A percentile compares a stretch with the other conserved stretches of the same genome.
Evolutionary conservation across 2,329 filamentous ascomycete species (phyloP).

Genomic region (Mycosphaerella sp.): DNA sequence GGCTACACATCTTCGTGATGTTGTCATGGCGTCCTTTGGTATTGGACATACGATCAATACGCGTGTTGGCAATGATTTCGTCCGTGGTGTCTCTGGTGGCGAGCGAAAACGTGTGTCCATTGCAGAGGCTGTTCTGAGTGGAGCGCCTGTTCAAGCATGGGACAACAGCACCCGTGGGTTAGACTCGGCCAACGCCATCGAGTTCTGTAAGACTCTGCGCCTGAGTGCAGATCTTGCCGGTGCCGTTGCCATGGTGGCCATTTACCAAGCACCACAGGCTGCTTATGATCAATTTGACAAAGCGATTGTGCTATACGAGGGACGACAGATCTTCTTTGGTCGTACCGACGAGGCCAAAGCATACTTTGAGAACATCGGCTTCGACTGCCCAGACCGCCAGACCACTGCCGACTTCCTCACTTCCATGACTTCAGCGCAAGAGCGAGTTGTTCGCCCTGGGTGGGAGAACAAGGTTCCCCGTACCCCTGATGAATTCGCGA

Average conservation of each 20-base stretch:
- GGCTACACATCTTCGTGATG: slow-evolving; percentile 60
- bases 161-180: slow-evolving; percentile 71
- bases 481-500: slow-evolving; percentile 47
- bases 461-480: slow-evolving; percentile 44
- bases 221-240: slow-evolving; percentile 61
- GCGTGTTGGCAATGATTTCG: slow-evolving; percentile 66
- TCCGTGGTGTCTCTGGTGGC: slow-evolving; percentile 68
- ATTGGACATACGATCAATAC: slow-evolving; percentile 69
- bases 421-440: slow-evolving; percentile 56
- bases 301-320: slow-evolving; percentile 60
- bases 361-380: slow-evolving; percentile 68
- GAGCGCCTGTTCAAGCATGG: slow-evolving; percentile 61
- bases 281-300: slow-evolving; percentile 68
- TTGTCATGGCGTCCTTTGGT: slow-evolving; percentile 70
- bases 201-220: slow-evolving; percentile 66
- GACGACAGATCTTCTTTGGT: slow-evolving; percentile 68
- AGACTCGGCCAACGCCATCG: slow-evolving; percentile 68
- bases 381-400: slow-evolving; percentile 63
- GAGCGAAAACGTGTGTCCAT: slow-evolving; percentile 77
- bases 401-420: slow-evolving; percentile 73
- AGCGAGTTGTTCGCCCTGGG: slow-evolving; percentile 42
- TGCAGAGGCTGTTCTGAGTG: slow-evolving; percentile 66
- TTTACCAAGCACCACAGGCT: slow-evolving; percentile 65
- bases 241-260: slow-evolving; percentile 62
- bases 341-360: slow-evolving; percentile 55